A percentile compares a stretch with the other conserved stretches of the same genome.
phyloP scores from a whole-genome alignment of 2,329 filamentous ascomycete genomes.

The Cladosporium colombiae region DNA sequence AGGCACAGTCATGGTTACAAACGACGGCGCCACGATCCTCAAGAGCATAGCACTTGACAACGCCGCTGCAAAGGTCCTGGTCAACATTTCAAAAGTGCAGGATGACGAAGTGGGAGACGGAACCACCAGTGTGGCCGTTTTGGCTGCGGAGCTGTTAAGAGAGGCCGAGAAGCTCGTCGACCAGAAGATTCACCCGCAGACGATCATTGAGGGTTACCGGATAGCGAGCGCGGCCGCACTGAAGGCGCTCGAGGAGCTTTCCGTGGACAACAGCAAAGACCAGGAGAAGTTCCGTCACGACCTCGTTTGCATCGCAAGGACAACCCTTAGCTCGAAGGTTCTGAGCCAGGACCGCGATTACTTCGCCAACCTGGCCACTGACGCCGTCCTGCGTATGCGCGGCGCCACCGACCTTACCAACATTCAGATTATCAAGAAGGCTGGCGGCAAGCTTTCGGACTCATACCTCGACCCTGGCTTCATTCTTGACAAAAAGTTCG shows the following conservation, averaged over 20 bases:
- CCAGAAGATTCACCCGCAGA: constrained; percentile 98
- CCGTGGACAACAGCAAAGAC: constrained; percentile 86
- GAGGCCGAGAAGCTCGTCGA: constrained; percentile 97
- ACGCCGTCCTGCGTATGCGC: constrained; percentile 86
- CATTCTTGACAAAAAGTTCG: constrained; percentile 98
- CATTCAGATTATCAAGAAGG: constrained; percentile 99
- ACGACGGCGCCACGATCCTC: constrained; percentile 96
- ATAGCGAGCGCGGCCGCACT: constrained; percentile 92
- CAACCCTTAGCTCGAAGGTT: constrained; percentile 96
- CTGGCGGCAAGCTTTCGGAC: constrained; percentile 93
- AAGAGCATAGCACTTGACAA: constrained; percentile 99
- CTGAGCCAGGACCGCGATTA: constrained; percentile 90
- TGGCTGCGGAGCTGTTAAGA: constrained; percentile 90
- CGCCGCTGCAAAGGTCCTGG: constrained; percentile 94
- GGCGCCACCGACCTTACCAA: constrained; percentile 92
- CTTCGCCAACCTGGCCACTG: constrained; percentile 84
- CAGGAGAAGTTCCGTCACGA: constrained; percentile 84
- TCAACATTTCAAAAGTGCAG: constrained; percentile 99
- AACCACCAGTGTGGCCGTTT: constrained; percentile 94
- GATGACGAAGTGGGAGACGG: constrained; percentile 98
- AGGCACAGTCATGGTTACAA: constrained; percentile 96
- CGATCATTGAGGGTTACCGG: constrained; percentile 97
- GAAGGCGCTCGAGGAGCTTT: constrained; percentile 76
- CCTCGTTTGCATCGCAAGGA: constrained; percentile 84
- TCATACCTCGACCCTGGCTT: constrained; percentile 98